Evolutionary conservation across 2,329 filamentous ascomycete species (phyloP), one percentile per base, ranked within the genome.

Genomic region (Penicillium rolfsii): DNA sequence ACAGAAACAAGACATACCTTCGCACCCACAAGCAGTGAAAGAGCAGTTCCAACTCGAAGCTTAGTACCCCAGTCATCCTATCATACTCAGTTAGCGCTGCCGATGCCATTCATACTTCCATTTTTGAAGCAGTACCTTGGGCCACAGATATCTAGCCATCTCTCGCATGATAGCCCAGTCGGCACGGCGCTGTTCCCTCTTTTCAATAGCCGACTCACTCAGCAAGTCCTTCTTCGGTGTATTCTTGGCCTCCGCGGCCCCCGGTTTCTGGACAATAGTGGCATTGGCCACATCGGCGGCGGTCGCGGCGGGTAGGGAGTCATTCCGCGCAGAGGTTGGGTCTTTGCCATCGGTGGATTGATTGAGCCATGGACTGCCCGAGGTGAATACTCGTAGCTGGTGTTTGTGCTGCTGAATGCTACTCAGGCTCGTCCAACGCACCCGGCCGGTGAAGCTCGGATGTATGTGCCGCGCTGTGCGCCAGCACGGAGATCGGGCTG

Each of bases 111-210:
- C 35, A 45, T 46, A 5, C 33, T 26, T 38, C 38, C 55, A 54
- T 58, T 35, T 19, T n/a, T 30, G 24, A 16, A 19, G 49, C 26
- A 22, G 62, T 73, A 82, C 83, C 79, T 95, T 96, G 24, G 95
- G 95, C 95, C 95, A 99, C 24, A 99, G 82, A 77, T 99, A 99
- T 64, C 89, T 89, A 62, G 90, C 89, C 94, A 99, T 98, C 76
- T 99, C 94, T 79, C 91, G 96, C 83, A 99, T 95, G 68, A 99
- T 99, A 52, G 93, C 93, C 94, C 94, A 97, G 74, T 99, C 95
- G 8, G 93, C 94, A 79, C 93, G 96, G 70, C 95, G 87, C 83
- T 99, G 96, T 79, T 97, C 91, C 70, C 93, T 88, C 22, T 87
- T 89, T 54, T 87, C 87, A 72, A 86, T 74, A 1, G 86, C 88